A percentile compares a stretch with the other conserved stretches of the same genome.
Evolutionary conservation across 2,329 filamentous ascomycete genomes (phyloP).

Genomic region (Calonectria montana): DNA sequence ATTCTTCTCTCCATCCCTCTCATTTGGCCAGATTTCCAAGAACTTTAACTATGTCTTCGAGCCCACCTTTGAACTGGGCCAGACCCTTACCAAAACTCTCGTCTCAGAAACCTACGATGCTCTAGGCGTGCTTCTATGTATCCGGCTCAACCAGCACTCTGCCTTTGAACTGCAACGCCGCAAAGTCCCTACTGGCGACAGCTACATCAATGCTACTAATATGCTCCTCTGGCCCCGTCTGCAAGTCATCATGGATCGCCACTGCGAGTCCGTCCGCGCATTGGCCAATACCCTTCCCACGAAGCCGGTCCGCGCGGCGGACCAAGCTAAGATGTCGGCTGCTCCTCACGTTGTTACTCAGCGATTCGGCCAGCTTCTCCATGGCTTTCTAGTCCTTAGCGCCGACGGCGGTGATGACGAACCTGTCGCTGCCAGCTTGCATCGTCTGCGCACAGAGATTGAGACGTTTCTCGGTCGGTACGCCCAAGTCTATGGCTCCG

Average conservation of each 20-base stretch:
- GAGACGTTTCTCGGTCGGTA: conserved; percentile 85
- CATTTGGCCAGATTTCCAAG: conserved; percentile 80
- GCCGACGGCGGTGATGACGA: conserved; percentile 95
- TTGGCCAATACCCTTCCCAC: conserved; percentile 65
- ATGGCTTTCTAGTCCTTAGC: conserved; percentile 85
- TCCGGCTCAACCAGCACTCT: conserved; percentile 91
- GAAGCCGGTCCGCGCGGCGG: conserved; percentile 58
- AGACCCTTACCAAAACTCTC: conserved; percentile 79
- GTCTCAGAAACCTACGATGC: conserved; percentile 84
- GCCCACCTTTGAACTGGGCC: conserved; percentile 87
- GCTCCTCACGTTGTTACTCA: conserved; percentile 94
- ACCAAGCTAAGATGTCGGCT: conserved; percentile 73
- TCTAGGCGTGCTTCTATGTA: conserved; percentile 88
- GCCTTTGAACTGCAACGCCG: conserved; percentile 94
- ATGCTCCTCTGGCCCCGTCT: conserved; percentile 98
- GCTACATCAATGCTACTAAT: conserved; percentile 92
- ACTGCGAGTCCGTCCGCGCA: conserved; percentile 85
- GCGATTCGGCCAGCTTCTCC: conserved; percentile 92
- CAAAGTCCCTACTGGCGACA: conserved; percentile 88
- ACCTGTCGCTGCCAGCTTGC: conserved; percentile 85
- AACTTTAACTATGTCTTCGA: conserved; percentile 92
- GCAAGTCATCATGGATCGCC: conserved; percentile 92
- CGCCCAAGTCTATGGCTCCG: conserved; percentile 77
- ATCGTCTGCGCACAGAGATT: conserved; percentile 81
- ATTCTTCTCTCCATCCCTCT: conserved; percentile 85